Evolutionary conservation across 1,284 basidiomycete genomes (phyloP), one percentile per base, ranked within the genome.

Genomic region (Macrocybe sp.): DNA sequence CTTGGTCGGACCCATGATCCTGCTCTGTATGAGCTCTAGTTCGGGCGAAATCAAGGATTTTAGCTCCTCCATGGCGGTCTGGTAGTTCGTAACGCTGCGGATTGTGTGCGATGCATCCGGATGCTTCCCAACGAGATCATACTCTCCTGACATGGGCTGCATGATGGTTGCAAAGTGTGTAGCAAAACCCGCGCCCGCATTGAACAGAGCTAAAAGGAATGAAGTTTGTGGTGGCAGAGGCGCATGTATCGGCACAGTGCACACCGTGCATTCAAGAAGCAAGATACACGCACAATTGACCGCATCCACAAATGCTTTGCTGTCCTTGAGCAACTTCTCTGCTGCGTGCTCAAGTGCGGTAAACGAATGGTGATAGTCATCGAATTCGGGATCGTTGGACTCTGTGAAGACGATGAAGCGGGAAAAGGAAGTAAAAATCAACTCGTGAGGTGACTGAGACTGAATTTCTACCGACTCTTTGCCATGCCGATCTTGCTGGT

Each of bases 261-360:
- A 48, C 43, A 35, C 16, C 36, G 44, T 34, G 47, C 29, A 32
- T 41, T n/a, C 37, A 37, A 12, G 35, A 22, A 43, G 35, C 31
- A 29, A 44, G 46, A 30, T 39, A 68, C 11, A 54, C 83, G 55
- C 58, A 91, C 92, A 66, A 46, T 76, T 79, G 46, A 96, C 88
- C 29, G 85, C 79, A 47, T 98, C 93, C 7, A 83, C 81, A 69
- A 94, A 98, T 5, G 84, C 76, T 58, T 89, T 89, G 37, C 89
- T 85, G 62, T 99, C 95, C 70, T 97, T 97, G 56, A 92, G 67
- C 52, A 99, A 74, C 70, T 95, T 95, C 62, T 94, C 92, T 0
- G 87, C 81, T 10, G 90, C 85, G 48, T 80, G 71, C 67, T 98
- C 93, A 56, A 96, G 75, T 6, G 77, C 67, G 11, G 79, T 67